These are phyloP conservation scores for Pythium phragmitis DNA, from an alignment of 352 stramenopile genomes.

Conservation along the genomic window DNA sequence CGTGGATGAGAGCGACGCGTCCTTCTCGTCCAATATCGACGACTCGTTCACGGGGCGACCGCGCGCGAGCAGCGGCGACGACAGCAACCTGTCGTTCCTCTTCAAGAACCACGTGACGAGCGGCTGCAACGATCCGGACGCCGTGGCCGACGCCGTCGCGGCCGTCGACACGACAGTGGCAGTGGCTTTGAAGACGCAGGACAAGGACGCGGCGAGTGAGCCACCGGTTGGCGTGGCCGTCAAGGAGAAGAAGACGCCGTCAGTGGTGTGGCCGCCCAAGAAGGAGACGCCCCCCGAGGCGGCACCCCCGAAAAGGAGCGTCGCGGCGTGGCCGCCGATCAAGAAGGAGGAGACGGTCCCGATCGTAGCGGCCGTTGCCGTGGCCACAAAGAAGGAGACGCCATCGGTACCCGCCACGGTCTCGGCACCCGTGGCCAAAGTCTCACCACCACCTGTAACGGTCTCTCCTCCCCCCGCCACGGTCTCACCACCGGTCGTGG, in stretches of 20 bases:
- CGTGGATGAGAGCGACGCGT: constrained; percentile 9
- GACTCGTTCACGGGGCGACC: constrained; percentile 18
- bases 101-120: constrained; percentile 13
- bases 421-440: background rate
- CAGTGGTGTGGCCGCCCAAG: background rate
- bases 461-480: too few species aligned
- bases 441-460: too few species aligned
- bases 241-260: background rate
- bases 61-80: constrained; percentile 14
- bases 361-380: too few species aligned
- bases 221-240: background rate
- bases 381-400: too few species aligned
- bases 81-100: constrained; percentile 8
- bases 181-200: background rate
- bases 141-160: background rate
- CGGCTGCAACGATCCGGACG: background rate
- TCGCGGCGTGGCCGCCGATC: background rate
- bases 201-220: background rate
- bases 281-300: background rate
- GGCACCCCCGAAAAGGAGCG: background rate
- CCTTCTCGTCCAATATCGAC: constrained; percentile 26
- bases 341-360: background rate
- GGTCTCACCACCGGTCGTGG: background rate
- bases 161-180: background rate
- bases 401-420: background rate